Evolutionary conservation across 805 yeast genomes (phyloP).

Genomic region (Kluyveromyces nonfermentans): DNA sequence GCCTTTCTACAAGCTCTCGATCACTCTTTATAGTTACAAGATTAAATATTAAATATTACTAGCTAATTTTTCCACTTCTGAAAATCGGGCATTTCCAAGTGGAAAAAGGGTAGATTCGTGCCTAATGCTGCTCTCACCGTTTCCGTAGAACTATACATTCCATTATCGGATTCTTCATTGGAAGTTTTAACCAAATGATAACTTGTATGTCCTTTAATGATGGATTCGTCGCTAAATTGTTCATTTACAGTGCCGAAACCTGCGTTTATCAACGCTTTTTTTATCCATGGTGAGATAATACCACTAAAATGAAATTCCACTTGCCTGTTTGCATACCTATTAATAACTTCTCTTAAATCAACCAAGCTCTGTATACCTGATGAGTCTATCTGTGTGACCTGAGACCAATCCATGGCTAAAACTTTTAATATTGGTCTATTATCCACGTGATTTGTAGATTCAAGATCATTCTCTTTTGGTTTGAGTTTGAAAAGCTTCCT

Average conservation of each 20-base stretch:
- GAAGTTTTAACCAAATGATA: slow-evolving; percentile 16
- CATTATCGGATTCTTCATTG: neutral
- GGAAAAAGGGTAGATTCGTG: slow-evolving; percentile 29
- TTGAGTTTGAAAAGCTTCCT: slow-evolving; percentile 14
- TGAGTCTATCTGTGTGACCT: slow-evolving; percentile 66
- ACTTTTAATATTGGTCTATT: slow-evolving; percentile 59
- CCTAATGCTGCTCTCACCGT: slow-evolving; percentile 9
- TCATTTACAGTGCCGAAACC: slow-evolving; percentile 63
- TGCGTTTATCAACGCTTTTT: slow-evolving; percentile 60
- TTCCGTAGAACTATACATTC: slow-evolving; percentile 15
- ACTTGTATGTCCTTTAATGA: slow-evolving; percentile 26
- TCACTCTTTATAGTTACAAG: neutral
- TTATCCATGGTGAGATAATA: slow-evolving; percentile 76
- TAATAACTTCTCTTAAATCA: slow-evolving; percentile 65
- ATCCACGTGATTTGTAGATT: slow-evolving; percentile 28
- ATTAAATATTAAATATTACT: neutral
- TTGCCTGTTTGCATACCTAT: slow-evolving; percentile 66
- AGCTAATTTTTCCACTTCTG: slow-evolving; percentile 22
- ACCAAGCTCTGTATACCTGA: slow-evolving; percentile 72
- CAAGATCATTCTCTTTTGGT: slow-evolving; percentile 16
- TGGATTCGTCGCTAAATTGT: slow-evolving; percentile 27
- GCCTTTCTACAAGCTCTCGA: too few species aligned
- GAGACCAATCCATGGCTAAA: slow-evolving; percentile 72
- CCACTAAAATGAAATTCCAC: slow-evolving; percentile 89
- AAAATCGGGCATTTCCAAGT: slow-evolving; percentile 29